phyloP scores from a whole-genome alignment of 495 filamentous ascomycete species.

The Aspergillus baeticus region DNA sequence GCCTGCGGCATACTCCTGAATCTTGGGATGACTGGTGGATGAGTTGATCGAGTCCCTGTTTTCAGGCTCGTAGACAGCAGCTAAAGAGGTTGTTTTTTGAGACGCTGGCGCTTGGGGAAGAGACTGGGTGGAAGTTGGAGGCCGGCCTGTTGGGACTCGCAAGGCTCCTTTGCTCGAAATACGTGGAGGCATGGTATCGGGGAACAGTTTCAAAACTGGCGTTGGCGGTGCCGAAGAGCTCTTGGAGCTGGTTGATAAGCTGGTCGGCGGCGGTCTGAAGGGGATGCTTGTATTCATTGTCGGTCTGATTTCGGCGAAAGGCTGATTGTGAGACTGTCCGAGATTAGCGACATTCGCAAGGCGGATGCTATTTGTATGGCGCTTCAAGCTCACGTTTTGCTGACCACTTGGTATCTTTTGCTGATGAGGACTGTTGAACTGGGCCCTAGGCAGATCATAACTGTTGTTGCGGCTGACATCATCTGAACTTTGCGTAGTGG shows the following conservation, averaged over 20 bases:
- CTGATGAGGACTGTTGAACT: background rate
- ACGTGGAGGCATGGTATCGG: conserved; percentile 35
- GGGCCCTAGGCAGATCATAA: background rate
- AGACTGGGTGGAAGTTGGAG: conserved; percentile 9
- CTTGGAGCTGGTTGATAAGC: conserved; percentile 13
- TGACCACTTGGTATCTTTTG: background rate
- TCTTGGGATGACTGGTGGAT: background rate
- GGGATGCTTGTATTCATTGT: background rate
- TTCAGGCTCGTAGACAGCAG: conserved; percentile 2
- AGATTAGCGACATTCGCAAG: background rate
- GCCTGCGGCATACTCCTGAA: background rate
- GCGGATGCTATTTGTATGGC: background rate
- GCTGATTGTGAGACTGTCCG: background rate
- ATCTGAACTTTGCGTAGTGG: background rate
- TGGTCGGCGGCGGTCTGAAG: background rate
- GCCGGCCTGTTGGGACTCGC: conserved; percentile 23
- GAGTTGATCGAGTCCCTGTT: background rate
- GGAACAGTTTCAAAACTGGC: conserved; percentile 39
- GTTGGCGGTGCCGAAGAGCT: conserved; percentile 13
- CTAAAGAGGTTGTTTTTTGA: conserved; percentile 8
- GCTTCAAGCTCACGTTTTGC: background rate
- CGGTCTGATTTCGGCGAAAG: background rate
- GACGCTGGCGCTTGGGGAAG: conserved; percentile 5
- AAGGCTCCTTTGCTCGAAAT: conserved; percentile 30
- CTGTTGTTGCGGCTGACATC: background rate